A percentile compares a stretch with the other conserved stretches of the same genome.
Conservation (phyloP, 768 basidiomycete species). For the Xanthoconium stramineum region DNA sequence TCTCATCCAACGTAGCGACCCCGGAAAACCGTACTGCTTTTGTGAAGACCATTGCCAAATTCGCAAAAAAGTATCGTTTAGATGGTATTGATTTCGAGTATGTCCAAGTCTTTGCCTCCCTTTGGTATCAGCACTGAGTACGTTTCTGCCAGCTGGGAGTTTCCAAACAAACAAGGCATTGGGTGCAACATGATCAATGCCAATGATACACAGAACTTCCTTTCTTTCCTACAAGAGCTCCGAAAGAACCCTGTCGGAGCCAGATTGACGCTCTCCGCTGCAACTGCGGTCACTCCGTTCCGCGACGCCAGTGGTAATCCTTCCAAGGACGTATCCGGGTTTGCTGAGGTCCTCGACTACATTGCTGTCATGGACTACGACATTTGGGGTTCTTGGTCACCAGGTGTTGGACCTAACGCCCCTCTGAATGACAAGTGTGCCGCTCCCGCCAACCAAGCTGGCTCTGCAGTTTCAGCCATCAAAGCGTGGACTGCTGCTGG, state of each 20-base stretch:
- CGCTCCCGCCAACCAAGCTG: slow-evolving; percentile 50
- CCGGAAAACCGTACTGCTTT: slow-evolving; percentile 59
- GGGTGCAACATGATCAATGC: slow-evolving; percentile 60
- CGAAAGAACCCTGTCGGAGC: slow-evolving; percentile 48
- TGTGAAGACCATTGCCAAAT: slow-evolving; percentile 50
- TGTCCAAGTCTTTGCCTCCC: neutral
- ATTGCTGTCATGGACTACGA: slow-evolving; percentile 69
- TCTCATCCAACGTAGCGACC: slow-evolving; percentile 58
- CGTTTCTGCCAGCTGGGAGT: slow-evolving; percentile 73
- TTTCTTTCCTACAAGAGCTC: slow-evolving; percentile 69
- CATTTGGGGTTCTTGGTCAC: slow-evolving; percentile 49
- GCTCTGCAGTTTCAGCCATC: slow-evolving; percentile 75
- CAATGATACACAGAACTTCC: slow-evolving; percentile 73
- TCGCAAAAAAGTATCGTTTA: slow-evolving; percentile 49
- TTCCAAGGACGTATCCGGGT: slow-evolving; percentile 64
- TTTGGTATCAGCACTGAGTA: neutral
- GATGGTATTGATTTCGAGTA: slow-evolving; percentile 50
- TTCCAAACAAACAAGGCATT: slow-evolving; percentile 63
- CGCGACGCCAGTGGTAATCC: slow-evolving; percentile 56
- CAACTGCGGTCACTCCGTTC: slow-evolving; percentile 68
- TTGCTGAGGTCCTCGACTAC: slow-evolving; percentile 67
- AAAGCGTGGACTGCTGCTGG: slow-evolving; percentile 72
- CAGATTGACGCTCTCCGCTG: slow-evolving; percentile 64
- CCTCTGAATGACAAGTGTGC: slow-evolving; percentile 79
- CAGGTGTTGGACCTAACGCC: slow-evolving; percentile 72